Conservation (phyloP, 768 basidiomycete species). For the Lactarius hatsudake region DNA sequence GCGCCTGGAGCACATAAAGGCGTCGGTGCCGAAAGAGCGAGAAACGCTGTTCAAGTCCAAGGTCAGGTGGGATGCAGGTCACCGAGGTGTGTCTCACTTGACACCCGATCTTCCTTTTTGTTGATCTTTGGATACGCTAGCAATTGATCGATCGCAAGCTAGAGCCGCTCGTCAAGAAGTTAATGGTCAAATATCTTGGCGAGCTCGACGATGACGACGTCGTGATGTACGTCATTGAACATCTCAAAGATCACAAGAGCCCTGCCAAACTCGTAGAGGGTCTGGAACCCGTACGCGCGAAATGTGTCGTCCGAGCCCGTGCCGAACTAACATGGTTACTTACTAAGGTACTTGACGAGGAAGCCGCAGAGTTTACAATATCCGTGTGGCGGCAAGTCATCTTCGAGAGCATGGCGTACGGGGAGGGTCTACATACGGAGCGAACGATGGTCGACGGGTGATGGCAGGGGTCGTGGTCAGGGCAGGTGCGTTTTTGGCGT, state of each 20-base stretch:
- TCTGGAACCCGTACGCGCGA: constrained; percentile 74
- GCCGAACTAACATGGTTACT: background rate
- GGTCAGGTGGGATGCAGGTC: constrained; percentile 89
- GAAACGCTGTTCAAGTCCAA: constrained; percentile 79
- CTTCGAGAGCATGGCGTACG: constrained; percentile 93
- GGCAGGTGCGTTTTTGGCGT: constrained; percentile 29
- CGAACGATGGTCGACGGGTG: constrained; percentile 73
- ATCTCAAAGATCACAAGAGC: constrained; percentile 85
- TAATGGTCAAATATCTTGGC: constrained; percentile 86
- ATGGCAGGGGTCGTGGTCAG: constrained; percentile 8
- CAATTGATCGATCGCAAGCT: constrained; percentile 80
- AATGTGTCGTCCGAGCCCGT: background rate
- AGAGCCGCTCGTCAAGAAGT: constrained; percentile 75
- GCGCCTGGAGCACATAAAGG: constrained; percentile 72
- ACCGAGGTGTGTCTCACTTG: constrained; percentile 61
- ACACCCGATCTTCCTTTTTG: background rate
- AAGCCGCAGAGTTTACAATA: constrained; percentile 75
- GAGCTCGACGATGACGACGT: constrained; percentile 93
- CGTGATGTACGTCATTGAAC: constrained; percentile 90
- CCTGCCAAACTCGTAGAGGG: constrained; percentile 86
- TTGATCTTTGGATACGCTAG: constrained; percentile 40
- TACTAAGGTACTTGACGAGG: constrained; percentile 84
- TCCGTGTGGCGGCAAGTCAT: constrained; percentile 89
- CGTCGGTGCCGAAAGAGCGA: constrained; percentile 71
- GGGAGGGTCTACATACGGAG: constrained; percentile 84